Base-by-base conservation (phyloP, 2,329 filamentous ascomycete species). In the Nemania diffusa region DNA sequence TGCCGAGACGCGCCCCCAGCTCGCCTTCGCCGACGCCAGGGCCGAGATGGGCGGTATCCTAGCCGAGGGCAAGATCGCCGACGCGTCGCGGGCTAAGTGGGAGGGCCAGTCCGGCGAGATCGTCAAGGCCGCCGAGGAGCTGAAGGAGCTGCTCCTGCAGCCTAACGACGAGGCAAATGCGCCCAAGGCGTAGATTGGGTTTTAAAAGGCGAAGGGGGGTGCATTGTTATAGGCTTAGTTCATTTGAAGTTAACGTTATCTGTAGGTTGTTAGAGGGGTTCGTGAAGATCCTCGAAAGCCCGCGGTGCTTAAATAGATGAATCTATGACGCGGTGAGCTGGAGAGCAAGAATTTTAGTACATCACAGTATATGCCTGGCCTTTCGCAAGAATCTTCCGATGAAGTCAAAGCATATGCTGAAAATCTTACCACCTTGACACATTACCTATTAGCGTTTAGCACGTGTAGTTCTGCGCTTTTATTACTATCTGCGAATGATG, bases 1-100 rank as follows among this genome's bases (percentile, higher is more conserved):
- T 22, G 71, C 74, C n/a, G 75, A 75, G 50, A 78, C 76, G 9
- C 75, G 74, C 6, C 77, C 77, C 0, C 69, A 69, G 56, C 69
- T 81, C n/a, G 56, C 70, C 0, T 79, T 81, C 63, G 69, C 70
- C 17, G 67, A 69, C 44, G 61, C 55, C n/a, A 11, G 3, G 42
- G 64, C 42, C 62, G 75, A 77, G 61, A 48, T 73, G 7, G 57
- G 62, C 34, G 59, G 56, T 22, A 69, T 74, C 9, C 64, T 76
- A 3, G 64, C 65, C 55, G 69, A 70, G 8, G 76, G 76, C 7
- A 69, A 66, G 26, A 22, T 78, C 13, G 70, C 72, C 3, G 68
- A 70, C 13, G 71, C 69, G 8, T 72, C 73, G 1, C 42, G 52
- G 46, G 68, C 71, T 57, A 64, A 67, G 20, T 78, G 75, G 75